Percentiles rank a stretch among this genome's conserved stretches.
Conservation (phyloP, 2,329 filamentous ascomycete species). For the Colletotrichum euphorbiae region DNA sequence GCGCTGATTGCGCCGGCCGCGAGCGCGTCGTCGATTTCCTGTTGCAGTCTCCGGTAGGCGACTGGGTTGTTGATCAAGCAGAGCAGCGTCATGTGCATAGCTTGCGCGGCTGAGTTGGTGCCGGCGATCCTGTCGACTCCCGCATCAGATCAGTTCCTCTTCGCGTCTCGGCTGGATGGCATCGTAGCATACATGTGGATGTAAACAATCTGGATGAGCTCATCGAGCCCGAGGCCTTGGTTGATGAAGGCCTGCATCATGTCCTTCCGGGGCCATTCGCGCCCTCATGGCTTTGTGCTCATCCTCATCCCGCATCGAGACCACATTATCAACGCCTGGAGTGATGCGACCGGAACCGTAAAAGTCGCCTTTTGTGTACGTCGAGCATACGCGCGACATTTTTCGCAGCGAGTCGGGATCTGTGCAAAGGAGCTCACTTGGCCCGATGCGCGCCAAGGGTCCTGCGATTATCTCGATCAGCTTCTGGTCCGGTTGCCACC, state of each 20-base stretch:
- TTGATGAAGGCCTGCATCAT: slow-evolving; percentile 56
- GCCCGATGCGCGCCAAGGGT: slow-evolving; percentile 55
- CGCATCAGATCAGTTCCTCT: neutral
- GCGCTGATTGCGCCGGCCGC: slow-evolving; percentile 49
- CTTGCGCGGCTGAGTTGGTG: slow-evolving; percentile 71
- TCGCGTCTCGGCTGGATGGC: too few relatives aligned
- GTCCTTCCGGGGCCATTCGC: slow-evolving; percentile 54
- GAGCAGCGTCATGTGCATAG: slow-evolving; percentile 67
- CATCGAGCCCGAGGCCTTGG: slow-evolving; percentile 49
- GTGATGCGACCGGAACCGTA: slow-evolving; percentile 53
- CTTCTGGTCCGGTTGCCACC: slow-evolving; percentile 36
- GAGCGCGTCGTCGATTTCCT: slow-evolving; percentile 59
- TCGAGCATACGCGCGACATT: slow-evolving; percentile 51
- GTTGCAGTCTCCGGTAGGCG: slow-evolving; percentile 54
- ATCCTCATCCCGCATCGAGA: slow-evolving; percentile 50
- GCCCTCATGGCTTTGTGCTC: slow-evolving; percentile 54
- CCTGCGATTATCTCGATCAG: slow-evolving; percentile 42
- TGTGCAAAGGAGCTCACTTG: slow-evolving; percentile 54
- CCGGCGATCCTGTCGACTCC: slow-evolving; percentile 61
- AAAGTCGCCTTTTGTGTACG: slow-evolving; percentile 51
- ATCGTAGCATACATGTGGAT: slow-evolving; percentile 50
- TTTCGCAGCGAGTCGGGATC: slow-evolving; percentile 50
- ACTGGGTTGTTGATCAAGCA: slow-evolving; percentile 58
- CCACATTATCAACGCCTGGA: slow-evolving; percentile 50
- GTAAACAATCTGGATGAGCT: slow-evolving; percentile 54